A percentile compares a stretch with the other conserved stretches of the same genome.
Evolutionary conservation across 768 basidiomycete species (phyloP).

Genomic region (Paxillus ammoniavirescens): DNA sequence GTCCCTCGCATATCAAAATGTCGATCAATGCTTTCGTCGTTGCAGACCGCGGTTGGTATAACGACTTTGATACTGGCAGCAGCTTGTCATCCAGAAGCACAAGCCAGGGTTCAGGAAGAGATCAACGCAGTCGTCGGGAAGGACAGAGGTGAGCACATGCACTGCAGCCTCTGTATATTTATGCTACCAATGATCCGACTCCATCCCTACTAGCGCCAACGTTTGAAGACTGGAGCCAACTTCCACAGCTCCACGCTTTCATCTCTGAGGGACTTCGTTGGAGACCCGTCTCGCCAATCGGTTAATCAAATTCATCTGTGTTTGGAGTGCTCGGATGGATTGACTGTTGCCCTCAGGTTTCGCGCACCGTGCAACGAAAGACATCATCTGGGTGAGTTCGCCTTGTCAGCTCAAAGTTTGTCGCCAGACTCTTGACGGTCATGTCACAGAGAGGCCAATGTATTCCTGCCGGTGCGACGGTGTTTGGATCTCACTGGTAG

Average conservation of each 20-base stretch:
- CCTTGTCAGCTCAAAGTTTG: slow-evolving; percentile 3
- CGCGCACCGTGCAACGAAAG: slow-evolving; percentile 59
- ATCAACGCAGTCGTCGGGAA: slow-evolving; percentile 50
- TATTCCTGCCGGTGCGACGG: slow-evolving; percentile 24
- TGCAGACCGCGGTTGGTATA: slow-evolving; percentile 47
- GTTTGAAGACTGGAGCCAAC: slow-evolving; percentile 31
- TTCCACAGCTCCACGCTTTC: slow-evolving; percentile 38
- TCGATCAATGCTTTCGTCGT: not conserved
- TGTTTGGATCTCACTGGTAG: slow-evolving; percentile 24
- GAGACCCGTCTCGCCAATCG: slow-evolving; percentile 33
- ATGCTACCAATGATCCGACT: not conserved
- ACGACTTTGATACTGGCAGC: slow-evolving; percentile 51
- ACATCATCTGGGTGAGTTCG: slow-evolving; percentile 55
- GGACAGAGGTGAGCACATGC: slow-evolving; percentile 22
- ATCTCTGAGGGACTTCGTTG: slow-evolving; percentile 37
- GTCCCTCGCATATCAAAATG: not conserved
- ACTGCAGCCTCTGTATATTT: not conserved
- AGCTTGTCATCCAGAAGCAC: slow-evolving; percentile 51
- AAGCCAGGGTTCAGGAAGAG: slow-evolving; percentile 49
- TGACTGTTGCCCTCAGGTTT: slow-evolving; percentile 32
- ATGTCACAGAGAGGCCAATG: slow-evolving; percentile 12
- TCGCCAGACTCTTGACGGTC: slow-evolving; percentile 28
- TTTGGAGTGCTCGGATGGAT: no score
- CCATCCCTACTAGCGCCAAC: slow-evolving; percentile 29
- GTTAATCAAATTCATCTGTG: slow-evolving; percentile 12